Evolutionary conservation across 2,329 filamentous ascomycete species (phyloP).

Genomic region (Hypomyces perniciosus): DNA sequence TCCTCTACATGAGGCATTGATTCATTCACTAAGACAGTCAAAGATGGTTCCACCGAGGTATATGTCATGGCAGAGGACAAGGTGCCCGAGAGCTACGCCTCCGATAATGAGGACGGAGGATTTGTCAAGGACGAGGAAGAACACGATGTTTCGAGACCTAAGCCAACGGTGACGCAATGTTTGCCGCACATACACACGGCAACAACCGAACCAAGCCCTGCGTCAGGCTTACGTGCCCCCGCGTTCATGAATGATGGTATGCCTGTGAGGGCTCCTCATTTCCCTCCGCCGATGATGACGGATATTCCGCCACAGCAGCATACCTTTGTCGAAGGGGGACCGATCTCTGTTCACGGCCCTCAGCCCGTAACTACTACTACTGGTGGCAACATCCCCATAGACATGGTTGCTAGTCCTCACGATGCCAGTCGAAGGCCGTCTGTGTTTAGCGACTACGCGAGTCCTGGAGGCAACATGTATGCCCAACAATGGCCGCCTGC

Average conservation of each 20-base stretch:
- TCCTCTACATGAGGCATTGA: not conserved
- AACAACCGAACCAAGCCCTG: constrained; percentile 32
- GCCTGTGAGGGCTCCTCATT: constrained; percentile 37
- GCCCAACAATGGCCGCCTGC: constrained; percentile 38
- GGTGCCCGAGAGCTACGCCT: constrained; percentile 40
- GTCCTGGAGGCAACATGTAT: constrained; percentile 37
- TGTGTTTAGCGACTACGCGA: constrained; percentile 41
- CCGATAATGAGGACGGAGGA: constrained; percentile 40
- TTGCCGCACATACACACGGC: constrained; percentile 27
- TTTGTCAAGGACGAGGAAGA: constrained; percentile 40
- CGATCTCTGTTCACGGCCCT: constrained; percentile 27
- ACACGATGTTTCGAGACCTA: constrained; percentile 32
- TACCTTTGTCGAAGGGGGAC: constrained; percentile 33
- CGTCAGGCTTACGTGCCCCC: constrained; percentile 25
- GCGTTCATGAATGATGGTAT: constrained; percentile 37
- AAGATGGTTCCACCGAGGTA: constrained; percentile 43
- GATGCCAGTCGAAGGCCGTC: constrained; percentile 43
- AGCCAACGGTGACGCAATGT: constrained; percentile 26
- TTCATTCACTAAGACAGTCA: constrained; percentile 8
- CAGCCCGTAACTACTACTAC: constrained; percentile 30
- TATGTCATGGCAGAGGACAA: constrained; percentile 50
- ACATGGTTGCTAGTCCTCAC: constrained; percentile 41
- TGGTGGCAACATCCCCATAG: constrained; percentile 34
- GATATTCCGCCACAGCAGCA: constrained; percentile 38
- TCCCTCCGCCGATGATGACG: constrained; percentile 35